Conservation (phyloP, 345 rosid genomes). For the Noccaea bulbosa region DNA sequence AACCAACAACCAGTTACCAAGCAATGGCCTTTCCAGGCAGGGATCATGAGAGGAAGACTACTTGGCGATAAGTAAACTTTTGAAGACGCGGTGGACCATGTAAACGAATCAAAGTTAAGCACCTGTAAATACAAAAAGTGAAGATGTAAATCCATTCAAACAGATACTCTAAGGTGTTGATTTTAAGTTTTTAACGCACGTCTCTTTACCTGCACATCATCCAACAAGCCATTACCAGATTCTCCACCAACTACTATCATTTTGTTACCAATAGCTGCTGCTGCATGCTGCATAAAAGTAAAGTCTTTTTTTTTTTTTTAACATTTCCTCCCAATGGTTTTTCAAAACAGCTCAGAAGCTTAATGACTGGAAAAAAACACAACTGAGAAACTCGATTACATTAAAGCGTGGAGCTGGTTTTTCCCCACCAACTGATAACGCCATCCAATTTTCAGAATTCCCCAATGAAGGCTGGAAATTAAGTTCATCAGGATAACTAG, state of each 20-base stretch:
- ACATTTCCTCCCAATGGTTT: neutral
- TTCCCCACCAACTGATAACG: slow-evolving; percentile 71
- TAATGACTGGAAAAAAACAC: neutral
- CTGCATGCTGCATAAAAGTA: slow-evolving; percentile 71
- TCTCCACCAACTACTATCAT: slow-evolving; percentile 98
- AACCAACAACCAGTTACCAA: slow-evolving; percentile 58
- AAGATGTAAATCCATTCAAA: slow-evolving; percentile 13
- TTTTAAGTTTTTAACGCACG: neutral
- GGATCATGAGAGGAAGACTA: slow-evolving; percentile 91
- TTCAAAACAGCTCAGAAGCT: slow-evolving; percentile 15
- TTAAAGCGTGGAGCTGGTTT: slow-evolving; percentile 83
- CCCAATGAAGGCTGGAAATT: slow-evolving; percentile 56
- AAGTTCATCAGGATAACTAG: slow-evolving; percentile 55
- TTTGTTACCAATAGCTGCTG: slow-evolving; percentile 86
- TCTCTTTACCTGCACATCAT: slow-evolving; percentile 86
- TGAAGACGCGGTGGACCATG: slow-evolving; percentile 83
- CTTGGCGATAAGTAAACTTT: slow-evolving; percentile 92
- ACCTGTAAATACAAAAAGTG: slow-evolving; percentile 50
- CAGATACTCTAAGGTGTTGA: neutral
- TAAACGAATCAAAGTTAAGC: slow-evolving; percentile 76
- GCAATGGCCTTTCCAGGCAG: slow-evolving; percentile 95
- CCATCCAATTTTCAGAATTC: slow-evolving; percentile 87
- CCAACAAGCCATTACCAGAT: slow-evolving; percentile 76
- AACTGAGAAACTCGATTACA: slow-evolving; percentile 46
- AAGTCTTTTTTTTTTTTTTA: slow-evolving; percentile 9